Evolutionary conservation across 176 grass and related monocot species (phyloP).

Genomic region (Urochloa ruziziensis): DNA sequence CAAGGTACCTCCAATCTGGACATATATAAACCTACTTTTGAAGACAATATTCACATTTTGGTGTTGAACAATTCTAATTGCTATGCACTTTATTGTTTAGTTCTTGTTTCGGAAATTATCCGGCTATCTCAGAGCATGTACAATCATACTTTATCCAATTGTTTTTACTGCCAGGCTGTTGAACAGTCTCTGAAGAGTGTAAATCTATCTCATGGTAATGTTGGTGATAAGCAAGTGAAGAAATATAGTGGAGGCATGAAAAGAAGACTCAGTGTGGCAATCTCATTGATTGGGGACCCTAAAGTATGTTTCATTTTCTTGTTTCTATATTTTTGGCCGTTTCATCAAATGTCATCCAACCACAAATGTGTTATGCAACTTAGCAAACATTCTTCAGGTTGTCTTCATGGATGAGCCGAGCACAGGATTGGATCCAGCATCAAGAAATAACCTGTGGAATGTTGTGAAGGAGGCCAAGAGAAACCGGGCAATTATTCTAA

Average conservation of each 20-base stretch:
- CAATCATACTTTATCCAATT: slow-evolving; percentile 1
- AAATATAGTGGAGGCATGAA: slow-evolving; percentile 90
- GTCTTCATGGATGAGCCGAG: slow-evolving; percentile 95
- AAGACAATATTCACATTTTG: slow-evolving; percentile 18
- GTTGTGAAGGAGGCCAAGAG: slow-evolving; percentile 69
- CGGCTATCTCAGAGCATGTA: slow-evolving; percentile 3
- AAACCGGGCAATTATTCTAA: slow-evolving; percentile 64
- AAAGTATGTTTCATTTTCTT: slow-evolving; percentile 43
- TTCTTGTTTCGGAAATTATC: background rate
- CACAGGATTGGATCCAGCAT: slow-evolving; percentile 76
- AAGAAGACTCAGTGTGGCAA: slow-evolving; percentile 73
- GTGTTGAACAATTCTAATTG: background rate
- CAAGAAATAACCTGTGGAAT: slow-evolving; percentile 80
- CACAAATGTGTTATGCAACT: slow-evolving; percentile 11
- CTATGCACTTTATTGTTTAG: background rate
- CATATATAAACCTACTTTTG: background rate
- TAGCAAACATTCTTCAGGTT: slow-evolving; percentile 45
- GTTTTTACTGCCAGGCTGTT: slow-evolving; percentile 54
- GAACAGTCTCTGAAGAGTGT: slow-evolving; percentile 70
- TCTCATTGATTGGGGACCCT: slow-evolving; percentile 77
- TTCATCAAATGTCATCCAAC: background rate
- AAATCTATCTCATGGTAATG: slow-evolving; percentile 53
- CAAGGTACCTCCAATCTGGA: slow-evolving; percentile 43
- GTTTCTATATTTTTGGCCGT: slow-evolving; percentile 8
- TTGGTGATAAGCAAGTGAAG: slow-evolving; percentile 65